Evolutionary conservation across 1,284 basidiomycete genomes (phyloP), one percentile per base, ranked within the genome.

Genomic region (Ceratobasidium sp.): DNA sequence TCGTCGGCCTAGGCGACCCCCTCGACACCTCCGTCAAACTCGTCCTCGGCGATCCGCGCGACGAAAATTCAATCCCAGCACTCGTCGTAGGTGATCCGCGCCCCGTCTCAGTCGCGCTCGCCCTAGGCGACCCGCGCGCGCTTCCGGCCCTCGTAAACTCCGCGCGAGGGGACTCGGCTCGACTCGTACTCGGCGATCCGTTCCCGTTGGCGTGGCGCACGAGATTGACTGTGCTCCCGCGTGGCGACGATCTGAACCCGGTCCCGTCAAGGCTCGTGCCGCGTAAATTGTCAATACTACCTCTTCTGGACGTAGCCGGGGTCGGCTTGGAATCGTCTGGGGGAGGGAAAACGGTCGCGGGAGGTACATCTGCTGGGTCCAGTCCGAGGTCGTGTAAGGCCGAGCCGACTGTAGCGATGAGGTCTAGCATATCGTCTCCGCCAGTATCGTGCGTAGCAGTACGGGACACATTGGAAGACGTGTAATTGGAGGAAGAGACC

Each of bases 371-470:
- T 15, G 74, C 66, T 17, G 51, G 45, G 27, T 72, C 51, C 1
- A 76, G 27, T 7, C 75, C 72, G 24, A 76, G 64, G 45, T 76
- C 72, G 22, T 33, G 51, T 9, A 76, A 63, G 8, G 75, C 75
- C 19, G 75, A 62, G 11, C 72, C 75, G 22, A 76, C 75, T 9
- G 62, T 64, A n/a, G 71, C 75, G 27, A 76, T 74, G 1, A 76
- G 62, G 44, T 76, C 75, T n/a, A 67, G 60, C 47, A 76, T 73
- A 36, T 74, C 53, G 41, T 66, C 47, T 62, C 27, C 33, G 2
- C 56, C 44, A 7, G 60, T 22, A 56, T 47, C 27, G n/a, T 63
- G 60, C 22, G 71, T 47, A 27, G 33, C 17, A 27, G 24, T 51
- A 29, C 50, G 59, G 7, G 63, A 51, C 14, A 51, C 63, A 19